Evolutionary conservation across 176 grass and related monocot species (phyloP).

Genomic region (Musa itinerans): DNA sequence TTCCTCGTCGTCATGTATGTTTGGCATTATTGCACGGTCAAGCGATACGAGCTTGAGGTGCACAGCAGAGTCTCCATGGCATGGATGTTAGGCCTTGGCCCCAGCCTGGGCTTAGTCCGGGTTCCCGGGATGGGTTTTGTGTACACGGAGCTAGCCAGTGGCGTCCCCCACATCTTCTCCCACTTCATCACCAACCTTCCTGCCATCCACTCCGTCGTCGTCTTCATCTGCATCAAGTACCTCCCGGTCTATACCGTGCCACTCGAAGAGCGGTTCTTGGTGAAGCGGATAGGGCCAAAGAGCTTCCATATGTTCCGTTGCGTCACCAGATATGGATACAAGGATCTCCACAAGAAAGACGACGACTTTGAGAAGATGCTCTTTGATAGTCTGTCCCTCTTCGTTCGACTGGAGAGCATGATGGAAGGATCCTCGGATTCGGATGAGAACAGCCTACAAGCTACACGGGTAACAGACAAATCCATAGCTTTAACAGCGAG

Average conservation of each 20-base stretch:
- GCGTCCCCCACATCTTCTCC: constrained; percentile 86
- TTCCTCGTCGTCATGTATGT: constrained; percentile 89
- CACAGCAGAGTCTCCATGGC: constrained; percentile 98
- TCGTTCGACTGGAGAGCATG: constrained; percentile 81
- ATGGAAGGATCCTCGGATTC: constrained; percentile 92
- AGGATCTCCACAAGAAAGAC: constrained; percentile 85
- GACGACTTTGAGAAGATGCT: constrained; percentile 90
- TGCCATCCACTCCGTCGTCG: constrained; percentile 84
- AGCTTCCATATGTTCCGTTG: constrained; percentile 95
- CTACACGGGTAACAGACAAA: neutral
- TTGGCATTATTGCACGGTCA: constrained; percentile 91
- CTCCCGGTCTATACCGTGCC: constrained; percentile 92
- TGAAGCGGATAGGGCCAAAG: constrained; percentile 78
- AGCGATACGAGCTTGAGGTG: constrained; percentile 93
- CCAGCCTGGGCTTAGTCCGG: constrained; percentile 80
- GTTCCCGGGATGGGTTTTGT: constrained; percentile 95
- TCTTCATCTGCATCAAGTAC: constrained; percentile 94
- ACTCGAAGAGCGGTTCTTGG: constrained; percentile 70
- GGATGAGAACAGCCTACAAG: constrained; percentile 45
- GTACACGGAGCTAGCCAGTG: constrained; percentile 91
- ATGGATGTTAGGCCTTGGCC: constrained; percentile 90
- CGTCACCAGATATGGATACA: constrained; percentile 82
- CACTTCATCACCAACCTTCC: constrained; percentile 99
- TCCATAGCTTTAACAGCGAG: neutral
- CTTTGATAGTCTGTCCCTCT: constrained; percentile 47